Percentiles rank a stretch among this genome's conserved stretches.
These are phyloP conservation scores for Aspergillus pseudonomiae DNA, from an alignment of 2,329 filamentous ascomycete genomes.

Conservation along the genomic window DNA sequence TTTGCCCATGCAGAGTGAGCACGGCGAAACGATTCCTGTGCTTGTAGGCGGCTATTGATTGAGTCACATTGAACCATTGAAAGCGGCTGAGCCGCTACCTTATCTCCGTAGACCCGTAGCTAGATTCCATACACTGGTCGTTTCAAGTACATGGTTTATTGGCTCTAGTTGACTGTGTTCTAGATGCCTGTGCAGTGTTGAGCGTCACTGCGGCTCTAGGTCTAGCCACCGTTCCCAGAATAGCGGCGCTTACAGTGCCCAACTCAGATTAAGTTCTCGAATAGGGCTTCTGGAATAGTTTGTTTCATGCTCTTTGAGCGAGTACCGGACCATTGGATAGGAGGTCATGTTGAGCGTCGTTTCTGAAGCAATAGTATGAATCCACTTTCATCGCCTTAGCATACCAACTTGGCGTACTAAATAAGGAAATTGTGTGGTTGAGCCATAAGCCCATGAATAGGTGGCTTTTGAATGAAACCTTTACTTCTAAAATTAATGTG, in stretches of 20 bases:
- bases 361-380: slow-evolving; percentile 1
- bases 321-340: not conserved
- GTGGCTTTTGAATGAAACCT: too few species aligned
- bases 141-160: not conserved
- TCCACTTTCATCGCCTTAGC: not conserved
- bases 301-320: not conserved
- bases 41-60: not conserved
- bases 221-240: slow-evolving; percentile 6
- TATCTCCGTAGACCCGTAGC: not conserved
- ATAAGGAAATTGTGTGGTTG: not conserved
- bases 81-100: not conserved
- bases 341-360: not conserved
- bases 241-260: slow-evolving; percentile 4
- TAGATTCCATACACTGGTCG: not conserved
- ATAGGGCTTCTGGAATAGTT: not conserved
- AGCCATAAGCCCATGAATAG: not conserved
- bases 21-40: not conserved
- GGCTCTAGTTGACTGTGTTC: not conserved
- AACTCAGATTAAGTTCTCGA: not conserved
- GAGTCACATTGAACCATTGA: not conserved
- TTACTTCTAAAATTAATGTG: not conserved
- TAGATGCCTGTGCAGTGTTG: not conserved
- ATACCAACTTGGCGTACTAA: not conserved
- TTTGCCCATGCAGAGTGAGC: not conserved
- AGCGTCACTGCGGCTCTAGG: not conserved